Conservation (phyloP, 257 asterid genomes). For the Striga asiatica region DNA sequence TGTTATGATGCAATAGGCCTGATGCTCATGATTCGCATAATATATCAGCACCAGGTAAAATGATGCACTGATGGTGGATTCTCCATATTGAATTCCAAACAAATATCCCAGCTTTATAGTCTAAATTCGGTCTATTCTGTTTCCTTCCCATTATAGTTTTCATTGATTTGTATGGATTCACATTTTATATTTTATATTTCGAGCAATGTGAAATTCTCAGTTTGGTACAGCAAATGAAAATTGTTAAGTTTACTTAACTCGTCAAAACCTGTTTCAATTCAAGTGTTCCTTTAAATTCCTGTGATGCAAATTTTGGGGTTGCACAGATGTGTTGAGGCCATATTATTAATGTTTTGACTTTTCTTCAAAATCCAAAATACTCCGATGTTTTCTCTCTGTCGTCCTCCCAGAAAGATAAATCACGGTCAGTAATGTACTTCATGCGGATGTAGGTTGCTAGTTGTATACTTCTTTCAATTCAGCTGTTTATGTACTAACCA, state of each 20-base stretch:
- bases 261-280: neutral
- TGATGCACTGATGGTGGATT: constrained; percentile 7
- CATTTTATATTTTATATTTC: constrained; percentile 7
- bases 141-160: neutral
- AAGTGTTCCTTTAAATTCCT: constrained; percentile 6
- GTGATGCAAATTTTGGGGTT: neutral
- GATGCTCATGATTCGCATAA: constrained; percentile 96
- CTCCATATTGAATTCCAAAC: constrained; percentile 2
- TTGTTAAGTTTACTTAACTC: neutral
- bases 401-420: too few relatives aligned
- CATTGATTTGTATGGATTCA: neutral
- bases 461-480: constrained; percentile 1
- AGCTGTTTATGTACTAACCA: neutral
- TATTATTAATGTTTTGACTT: neutral
- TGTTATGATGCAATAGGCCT: constrained; percentile 94
- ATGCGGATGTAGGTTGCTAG: neutral
- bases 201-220: neutral
- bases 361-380: neutral
- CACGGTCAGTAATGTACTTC: constrained; percentile 1
- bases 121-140: neutral
- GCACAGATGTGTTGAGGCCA: neutral
- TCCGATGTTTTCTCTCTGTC: too few relatives aligned
- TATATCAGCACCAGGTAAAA: constrained; percentile 95
- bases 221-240: neutral
- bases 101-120: neutral